phyloP scores from a whole-genome alignment of 768 basidiomycete genomes.

The Naganishia friedmannii region DNA sequence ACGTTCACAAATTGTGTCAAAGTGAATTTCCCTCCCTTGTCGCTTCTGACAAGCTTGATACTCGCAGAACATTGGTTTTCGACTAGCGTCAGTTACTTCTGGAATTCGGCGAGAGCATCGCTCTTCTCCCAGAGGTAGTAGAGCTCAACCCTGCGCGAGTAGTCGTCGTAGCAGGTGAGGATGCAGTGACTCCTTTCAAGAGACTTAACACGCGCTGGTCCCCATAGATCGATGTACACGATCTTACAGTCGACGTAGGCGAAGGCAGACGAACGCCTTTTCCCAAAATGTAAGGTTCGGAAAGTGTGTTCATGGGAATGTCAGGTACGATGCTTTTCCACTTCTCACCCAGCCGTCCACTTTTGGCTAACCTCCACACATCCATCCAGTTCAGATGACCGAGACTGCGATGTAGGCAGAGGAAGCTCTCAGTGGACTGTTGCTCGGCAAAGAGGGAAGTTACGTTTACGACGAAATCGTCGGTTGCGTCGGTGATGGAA shows the following conservation, averaged over 20 bases:
- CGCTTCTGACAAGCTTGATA: background rate
- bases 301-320: background rate
- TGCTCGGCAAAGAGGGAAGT: background rate
- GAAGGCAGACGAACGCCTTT: conserved; percentile 13
- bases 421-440: background rate
- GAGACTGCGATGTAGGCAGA: conserved; percentile 11
- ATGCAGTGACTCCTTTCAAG: background rate
- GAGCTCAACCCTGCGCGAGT: background rate
- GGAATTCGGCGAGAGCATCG: conserved; percentile 12
- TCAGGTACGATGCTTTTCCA: background rate
- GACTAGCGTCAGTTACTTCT: conserved; percentile 14
- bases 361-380: conserved; percentile 7
- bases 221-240: conserved; percentile 5
- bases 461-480: background rate
- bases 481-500: background rate
- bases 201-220: conserved; percentile 3
- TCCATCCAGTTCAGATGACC: conserved; percentile 18
- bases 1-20: background rate
- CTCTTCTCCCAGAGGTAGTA: conserved; percentile 13
- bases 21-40: conserved; percentile 20
- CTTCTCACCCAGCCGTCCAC: background rate
- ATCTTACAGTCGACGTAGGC: background rate
- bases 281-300: background rate
- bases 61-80: conserved; percentile 21
- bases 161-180: conserved; percentile 25